Evolutionary conservation across 495 filamentous ascomycete species (phyloP).

Genomic region (Eremomyces bilateralis): DNA sequence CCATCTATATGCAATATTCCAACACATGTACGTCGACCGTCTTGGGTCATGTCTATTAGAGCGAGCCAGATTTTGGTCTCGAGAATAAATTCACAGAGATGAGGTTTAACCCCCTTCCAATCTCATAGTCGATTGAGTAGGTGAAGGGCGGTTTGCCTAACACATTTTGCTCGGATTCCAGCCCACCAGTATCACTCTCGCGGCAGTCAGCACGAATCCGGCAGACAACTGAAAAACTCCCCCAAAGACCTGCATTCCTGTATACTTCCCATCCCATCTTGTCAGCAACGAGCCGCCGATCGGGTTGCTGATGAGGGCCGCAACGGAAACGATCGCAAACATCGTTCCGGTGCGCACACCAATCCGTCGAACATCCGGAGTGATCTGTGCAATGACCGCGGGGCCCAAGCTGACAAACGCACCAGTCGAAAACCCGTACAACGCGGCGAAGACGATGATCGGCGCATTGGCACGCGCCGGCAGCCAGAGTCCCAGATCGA

Average conservation of each 20-base stretch:
- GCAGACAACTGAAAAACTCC: conserved; percentile 22
- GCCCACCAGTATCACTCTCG: neutral
- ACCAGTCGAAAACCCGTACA: conserved; percentile 55
- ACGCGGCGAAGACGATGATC: conserved; percentile 37
- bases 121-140: no score
- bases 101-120: no score
- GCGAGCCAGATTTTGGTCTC: no score
- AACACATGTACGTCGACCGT: no score
- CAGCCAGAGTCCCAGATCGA: conserved; percentile 47
- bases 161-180: neutral
- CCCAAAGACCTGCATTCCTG: conserved; percentile 41
- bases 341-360: conserved; percentile 43
- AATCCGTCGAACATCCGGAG: conserved; percentile 39
- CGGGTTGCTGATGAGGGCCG: conserved; percentile 42
- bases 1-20: no score
- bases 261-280: conserved; percentile 30
- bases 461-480: conserved; percentile 33
- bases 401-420: conserved; percentile 43
- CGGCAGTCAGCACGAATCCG: neutral
- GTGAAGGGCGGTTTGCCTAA: no score
- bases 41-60: no score
- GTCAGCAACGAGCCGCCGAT: conserved; percentile 46
- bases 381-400: conserved; percentile 43
- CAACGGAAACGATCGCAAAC: conserved; percentile 39
- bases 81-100: no score